phyloP scores from a whole-genome alignment of 306 rosid genomes.

The Inga oerstediana region DNA sequence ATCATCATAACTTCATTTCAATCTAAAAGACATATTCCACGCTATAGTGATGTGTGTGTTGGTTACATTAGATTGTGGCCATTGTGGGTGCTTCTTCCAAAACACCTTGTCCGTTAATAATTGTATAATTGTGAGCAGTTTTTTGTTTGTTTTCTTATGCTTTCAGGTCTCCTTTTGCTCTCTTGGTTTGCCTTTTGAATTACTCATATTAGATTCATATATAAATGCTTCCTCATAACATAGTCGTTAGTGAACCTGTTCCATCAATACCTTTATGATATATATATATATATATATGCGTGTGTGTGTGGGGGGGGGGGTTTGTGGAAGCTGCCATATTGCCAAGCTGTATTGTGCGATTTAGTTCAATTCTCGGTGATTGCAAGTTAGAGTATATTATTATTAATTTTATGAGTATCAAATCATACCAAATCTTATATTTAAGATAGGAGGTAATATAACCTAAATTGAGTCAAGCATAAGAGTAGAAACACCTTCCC shows the following conservation, averaged over 20 bases:
- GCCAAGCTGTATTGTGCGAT: no score
- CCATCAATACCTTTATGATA: slow-evolving; percentile 46
- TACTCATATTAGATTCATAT: neutral
- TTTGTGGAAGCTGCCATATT: no score
- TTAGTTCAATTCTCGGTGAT: neutral
- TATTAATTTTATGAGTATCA: no score
- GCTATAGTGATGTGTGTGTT: slow-evolving; percentile 16
- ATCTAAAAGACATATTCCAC: slow-evolving; percentile 27
- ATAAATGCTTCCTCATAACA: slow-evolving; percentile 32
- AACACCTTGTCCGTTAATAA: slow-evolving; percentile 27
- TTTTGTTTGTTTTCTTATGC: slow-evolving; percentile 39
- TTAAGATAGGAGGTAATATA: no score
- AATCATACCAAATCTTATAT: no score
- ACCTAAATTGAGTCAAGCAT: no score
- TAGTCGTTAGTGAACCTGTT: slow-evolving; percentile 39
- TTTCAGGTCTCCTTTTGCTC: slow-evolving; percentile 35
- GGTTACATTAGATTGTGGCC: slow-evolving; percentile 29
- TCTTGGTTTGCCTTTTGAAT: slow-evolving; percentile 36
- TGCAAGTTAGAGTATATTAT: neutral
- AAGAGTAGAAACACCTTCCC: no score
- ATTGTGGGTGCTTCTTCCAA: slow-evolving; percentile 37
- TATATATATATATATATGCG: slow-evolving; percentile 18
- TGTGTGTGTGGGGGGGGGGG: no score
- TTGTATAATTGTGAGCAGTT: slow-evolving; percentile 25
- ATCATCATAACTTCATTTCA: slow-evolving; percentile 43